Evolutionary conservation across 306 rosid genomes (phyloP).

Genomic region (Quercus ilex): DNA sequence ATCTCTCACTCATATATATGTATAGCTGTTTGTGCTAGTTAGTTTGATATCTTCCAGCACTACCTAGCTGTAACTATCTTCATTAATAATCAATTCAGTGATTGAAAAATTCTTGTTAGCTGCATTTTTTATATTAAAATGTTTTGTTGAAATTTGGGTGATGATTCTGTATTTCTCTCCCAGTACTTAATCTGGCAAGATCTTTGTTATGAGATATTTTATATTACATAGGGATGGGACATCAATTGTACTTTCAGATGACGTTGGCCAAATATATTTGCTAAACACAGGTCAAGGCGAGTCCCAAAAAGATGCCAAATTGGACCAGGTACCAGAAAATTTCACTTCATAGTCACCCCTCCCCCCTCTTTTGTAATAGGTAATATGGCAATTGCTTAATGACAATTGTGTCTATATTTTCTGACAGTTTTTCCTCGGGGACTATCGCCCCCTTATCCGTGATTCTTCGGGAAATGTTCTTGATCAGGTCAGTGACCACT

Average conservation of each 20-base stretch:
- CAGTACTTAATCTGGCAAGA: not conserved
- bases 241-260: conserved; percentile 86
- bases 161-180: conserved; percentile 10
- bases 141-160: not conserved
- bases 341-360: not conserved
- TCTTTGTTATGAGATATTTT: conserved; percentile 3
- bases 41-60: not conserved
- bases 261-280: conserved; percentile 85
- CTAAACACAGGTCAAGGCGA: conserved; percentile 90
- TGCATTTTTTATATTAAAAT: conserved; percentile 3
- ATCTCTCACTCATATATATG: not conserved
- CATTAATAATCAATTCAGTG: conserved; percentile 14
- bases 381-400: conserved; percentile 12
- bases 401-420: conserved; percentile 24
- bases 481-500: conserved; percentile 63
- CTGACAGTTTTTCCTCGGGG: conserved; percentile 84
- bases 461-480: conserved; percentile 67
- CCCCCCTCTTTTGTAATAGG: conserved; percentile 9
- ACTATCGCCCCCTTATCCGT: conserved; percentile 75
- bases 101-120: conserved; percentile 7
- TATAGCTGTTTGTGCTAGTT: not conserved
- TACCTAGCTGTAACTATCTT: not conserved
- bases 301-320: conserved; percentile 76
- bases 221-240: conserved; percentile 73
- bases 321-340: conserved; percentile 67